phyloP scores from a whole-genome alignment of 192 early-diverging fungal genomes.

The Coemansia sp. region DNA sequence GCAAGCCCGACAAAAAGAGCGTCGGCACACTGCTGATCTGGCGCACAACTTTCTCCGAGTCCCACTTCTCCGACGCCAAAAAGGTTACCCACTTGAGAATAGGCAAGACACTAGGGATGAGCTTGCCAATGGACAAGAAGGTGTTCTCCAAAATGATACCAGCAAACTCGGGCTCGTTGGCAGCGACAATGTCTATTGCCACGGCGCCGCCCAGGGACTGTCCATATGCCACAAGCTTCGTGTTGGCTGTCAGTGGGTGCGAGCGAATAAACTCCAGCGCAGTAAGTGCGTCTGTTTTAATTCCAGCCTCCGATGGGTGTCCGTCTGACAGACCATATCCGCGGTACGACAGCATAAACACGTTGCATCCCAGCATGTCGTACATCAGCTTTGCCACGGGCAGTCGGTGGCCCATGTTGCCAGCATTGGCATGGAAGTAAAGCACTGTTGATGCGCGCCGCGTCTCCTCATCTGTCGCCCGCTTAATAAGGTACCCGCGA shows the following conservation, averaged over 20 bases:
- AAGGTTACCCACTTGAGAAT: slow-evolving; percentile 72
- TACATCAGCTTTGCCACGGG: slow-evolving; percentile 85
- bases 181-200: slow-evolving; percentile 82
- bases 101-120: slow-evolving; percentile 87
- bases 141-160: slow-evolving; percentile 95
- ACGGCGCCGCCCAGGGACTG: slow-evolving; percentile 98
- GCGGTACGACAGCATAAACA: slow-evolving; percentile 98
- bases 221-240: slow-evolving; percentile 87
- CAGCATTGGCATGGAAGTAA: slow-evolving; percentile 97
- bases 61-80: slow-evolving; percentile 90
- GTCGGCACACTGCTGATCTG: slow-evolving; percentile 70
- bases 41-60: slow-evolving; percentile 72
- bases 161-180: slow-evolving; percentile 74
- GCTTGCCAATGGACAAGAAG: slow-evolving; percentile 82
- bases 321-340: slow-evolving; percentile 94
- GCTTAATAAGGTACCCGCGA: slow-evolving; percentile 76
- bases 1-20: slow-evolving; percentile 77
- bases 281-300: slow-evolving; percentile 86
- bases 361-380: slow-evolving; percentile 71
- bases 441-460: slow-evolving; percentile 73
- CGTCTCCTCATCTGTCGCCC: slow-evolving; percentile 58
- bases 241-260: slow-evolving; percentile 72
- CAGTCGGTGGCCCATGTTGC: slow-evolving; percentile 98
- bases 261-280: slow-evolving; percentile 81
- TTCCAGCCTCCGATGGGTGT: slow-evolving; percentile 80